Percentiles rank a stretch among this genome's conserved stretches.
Conservation (phyloP, 768 basidiomycete species). For the Aureoboletus auriporus region DNA sequence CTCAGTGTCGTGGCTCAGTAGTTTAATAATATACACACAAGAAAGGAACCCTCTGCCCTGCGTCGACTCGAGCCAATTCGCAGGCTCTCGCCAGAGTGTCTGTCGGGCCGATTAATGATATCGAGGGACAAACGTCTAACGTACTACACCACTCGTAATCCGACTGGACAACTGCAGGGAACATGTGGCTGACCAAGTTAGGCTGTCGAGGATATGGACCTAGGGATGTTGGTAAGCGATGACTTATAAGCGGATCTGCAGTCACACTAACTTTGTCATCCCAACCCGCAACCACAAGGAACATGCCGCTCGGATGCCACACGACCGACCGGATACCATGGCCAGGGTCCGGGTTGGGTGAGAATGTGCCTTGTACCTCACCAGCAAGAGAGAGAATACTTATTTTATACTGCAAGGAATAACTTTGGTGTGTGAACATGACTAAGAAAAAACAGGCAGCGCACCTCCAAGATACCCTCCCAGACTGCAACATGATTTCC, state of each 20-base stretch:
- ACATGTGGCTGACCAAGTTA: conserved; percentile 68
- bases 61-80: conserved; percentile 79
- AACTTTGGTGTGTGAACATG: neutral
- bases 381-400: conserved; percentile 67
- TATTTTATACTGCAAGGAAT: conserved; percentile 61
- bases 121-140: conserved; percentile 21
- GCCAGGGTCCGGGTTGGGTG: conserved; percentile 72
- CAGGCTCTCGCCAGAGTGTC: conserved; percentile 84
- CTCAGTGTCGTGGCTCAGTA: neutral
- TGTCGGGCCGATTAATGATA: conserved; percentile 28
- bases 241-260: neutral
- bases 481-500: conserved; percentile 76
- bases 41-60: conserved; percentile 85
- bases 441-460: conserved; percentile 7
- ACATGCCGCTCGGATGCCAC: conserved; percentile 87
- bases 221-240: conserved; percentile 26
- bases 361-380: conserved; percentile 59
- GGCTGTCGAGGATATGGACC: conserved; percentile 72
- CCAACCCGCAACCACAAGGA: conserved; percentile 81
- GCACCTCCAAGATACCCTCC: conserved; percentile 82
- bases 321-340: conserved; percentile 74
- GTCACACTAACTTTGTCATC: conserved; percentile 68
- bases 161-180: conserved; percentile 60
- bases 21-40: conserved; percentile 45
- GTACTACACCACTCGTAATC: conserved; percentile 53